A percentile compares a stretch with the other conserved stretches of the same genome.
Conservation (phyloP, 345 rosid species). For the Linum tenue region DNA sequence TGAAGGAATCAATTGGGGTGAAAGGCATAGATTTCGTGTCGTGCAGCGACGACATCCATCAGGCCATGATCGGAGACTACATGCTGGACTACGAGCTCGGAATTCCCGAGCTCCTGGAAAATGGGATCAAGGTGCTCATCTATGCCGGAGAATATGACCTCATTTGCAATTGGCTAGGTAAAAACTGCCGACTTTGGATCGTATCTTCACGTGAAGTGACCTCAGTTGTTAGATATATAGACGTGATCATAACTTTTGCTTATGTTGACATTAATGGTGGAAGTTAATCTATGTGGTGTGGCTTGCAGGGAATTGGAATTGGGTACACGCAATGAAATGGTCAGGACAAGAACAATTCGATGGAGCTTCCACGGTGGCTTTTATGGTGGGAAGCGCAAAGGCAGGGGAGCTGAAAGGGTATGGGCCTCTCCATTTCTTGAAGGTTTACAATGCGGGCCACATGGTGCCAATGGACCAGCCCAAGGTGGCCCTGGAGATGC, state of each 20-base stretch:
- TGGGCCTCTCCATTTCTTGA: constrained; percentile 71
- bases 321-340: constrained; percentile 85
- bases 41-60: constrained; percentile 47
- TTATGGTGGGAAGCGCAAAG: constrained; percentile 43
- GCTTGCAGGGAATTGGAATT: constrained; percentile 51
- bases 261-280: too few relatives aligned
- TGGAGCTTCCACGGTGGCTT: constrained; percentile 41
- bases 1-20: constrained; percentile 54
- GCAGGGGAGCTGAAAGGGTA: constrained; percentile 58
- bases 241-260: too few relatives aligned
- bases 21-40: constrained; percentile 57
- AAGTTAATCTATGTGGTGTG: too few relatives aligned
- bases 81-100: constrained; percentile 59
- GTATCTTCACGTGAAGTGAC: too few relatives aligned
- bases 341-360: constrained; percentile 49
- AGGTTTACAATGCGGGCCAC: constrained; percentile 77
- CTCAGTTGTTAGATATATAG: too few relatives aligned
- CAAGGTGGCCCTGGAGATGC: constrained; percentile 72
- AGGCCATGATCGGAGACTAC: constrained; percentile 55
- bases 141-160: constrained; percentile 90
- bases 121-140: constrained; percentile 53
- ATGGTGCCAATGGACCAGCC: constrained; percentile 99
- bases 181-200: too few relatives aligned
- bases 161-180: constrained; percentile 68
- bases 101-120: constrained; percentile 64